Evolutionary conservation across 495 filamentous ascomycete genomes (phyloP).

Genomic region (Cercophora newfieldiana): DNA sequence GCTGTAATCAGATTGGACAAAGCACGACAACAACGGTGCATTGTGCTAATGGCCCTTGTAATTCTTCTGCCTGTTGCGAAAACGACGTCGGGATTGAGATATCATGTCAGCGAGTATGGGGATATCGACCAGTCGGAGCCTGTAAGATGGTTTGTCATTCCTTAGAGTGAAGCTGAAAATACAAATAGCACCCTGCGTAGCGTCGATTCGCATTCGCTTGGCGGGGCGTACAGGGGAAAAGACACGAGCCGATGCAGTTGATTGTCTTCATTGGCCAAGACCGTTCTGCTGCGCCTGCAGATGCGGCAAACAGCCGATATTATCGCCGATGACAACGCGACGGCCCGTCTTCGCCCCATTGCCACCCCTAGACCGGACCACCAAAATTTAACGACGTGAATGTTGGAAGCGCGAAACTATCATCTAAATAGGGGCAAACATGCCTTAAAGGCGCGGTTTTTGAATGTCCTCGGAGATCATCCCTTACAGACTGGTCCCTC

Average conservation of each 20-base stretch:
- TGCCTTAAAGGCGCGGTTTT: neutral
- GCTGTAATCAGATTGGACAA: neutral
- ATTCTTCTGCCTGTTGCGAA: neutral
- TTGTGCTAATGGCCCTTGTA: neutral
- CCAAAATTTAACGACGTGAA: neutral
- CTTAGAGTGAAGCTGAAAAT: neutral
- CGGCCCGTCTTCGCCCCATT: neutral
- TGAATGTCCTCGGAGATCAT: neutral
- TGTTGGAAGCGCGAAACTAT: neutral
- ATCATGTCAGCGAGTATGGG: neutral
- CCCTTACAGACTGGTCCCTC: neutral
- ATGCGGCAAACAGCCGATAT: neutral
- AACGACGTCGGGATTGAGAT: neutral
- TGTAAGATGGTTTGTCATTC: neutral
- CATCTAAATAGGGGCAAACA: neutral
- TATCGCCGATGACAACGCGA: neutral
- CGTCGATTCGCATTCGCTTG: conserved; percentile 3
- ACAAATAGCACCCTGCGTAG: neutral
- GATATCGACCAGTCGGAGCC: neutral
- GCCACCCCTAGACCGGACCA: neutral
- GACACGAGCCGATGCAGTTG: neutral
- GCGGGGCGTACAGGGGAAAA: neutral
- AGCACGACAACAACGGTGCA: neutral
- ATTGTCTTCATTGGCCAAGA: neutral
- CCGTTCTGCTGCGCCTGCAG: neutral